These are phyloP conservation scores for Mycena vulgaris DNA, from an alignment of 768 basidiomycete genomes.

Conservation along the genomic window DNA sequence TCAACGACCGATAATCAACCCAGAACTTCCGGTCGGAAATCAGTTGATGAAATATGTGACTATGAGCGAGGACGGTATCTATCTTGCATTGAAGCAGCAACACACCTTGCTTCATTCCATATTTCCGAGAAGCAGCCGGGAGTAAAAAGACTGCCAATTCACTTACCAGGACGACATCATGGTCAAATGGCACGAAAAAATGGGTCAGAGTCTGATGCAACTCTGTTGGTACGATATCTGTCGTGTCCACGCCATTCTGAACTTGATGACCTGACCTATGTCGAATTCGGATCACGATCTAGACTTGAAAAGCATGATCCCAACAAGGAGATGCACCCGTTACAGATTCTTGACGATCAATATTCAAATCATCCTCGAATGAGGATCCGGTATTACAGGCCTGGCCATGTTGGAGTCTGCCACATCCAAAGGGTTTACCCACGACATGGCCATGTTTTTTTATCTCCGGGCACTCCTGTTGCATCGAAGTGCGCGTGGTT, in stretches of 20 bases:
- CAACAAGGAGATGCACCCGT: too few relatives aligned
- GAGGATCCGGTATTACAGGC: constrained; percentile 4
- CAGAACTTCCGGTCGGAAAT: neutral
- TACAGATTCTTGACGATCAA: neutral
- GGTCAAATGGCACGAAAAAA: too few relatives aligned
- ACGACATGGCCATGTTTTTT: constrained; percentile 14
- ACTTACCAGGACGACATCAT: too few relatives aligned
- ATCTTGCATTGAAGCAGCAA: constrained; percentile 2
- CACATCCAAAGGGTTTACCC: constrained; percentile 4
- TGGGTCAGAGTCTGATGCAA: too few relatives aligned
- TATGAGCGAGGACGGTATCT: constrained; percentile 8
- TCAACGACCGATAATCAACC: neutral
- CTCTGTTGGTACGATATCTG: constrained; percentile 1
- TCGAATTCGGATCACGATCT: neutral
- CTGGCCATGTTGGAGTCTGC: neutral
- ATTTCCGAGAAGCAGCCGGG: too few relatives aligned
- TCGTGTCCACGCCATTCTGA: neutral
- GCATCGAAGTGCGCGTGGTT: constrained; percentile 3
- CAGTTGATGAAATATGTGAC: constrained; percentile 1
- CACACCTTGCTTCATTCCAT: constrained; percentile 2
- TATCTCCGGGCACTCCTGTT: constrained; percentile 6
- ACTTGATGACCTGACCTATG: neutral
- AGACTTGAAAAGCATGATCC: neutral
- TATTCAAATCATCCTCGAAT: neutral
- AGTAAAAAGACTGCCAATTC: too few relatives aligned